Evolutionary conservation across 169 alveolate genomes (phyloP), one percentile per base, ranked within the genome.

Genomic region (Prorocentrum cordatum): DNA sequence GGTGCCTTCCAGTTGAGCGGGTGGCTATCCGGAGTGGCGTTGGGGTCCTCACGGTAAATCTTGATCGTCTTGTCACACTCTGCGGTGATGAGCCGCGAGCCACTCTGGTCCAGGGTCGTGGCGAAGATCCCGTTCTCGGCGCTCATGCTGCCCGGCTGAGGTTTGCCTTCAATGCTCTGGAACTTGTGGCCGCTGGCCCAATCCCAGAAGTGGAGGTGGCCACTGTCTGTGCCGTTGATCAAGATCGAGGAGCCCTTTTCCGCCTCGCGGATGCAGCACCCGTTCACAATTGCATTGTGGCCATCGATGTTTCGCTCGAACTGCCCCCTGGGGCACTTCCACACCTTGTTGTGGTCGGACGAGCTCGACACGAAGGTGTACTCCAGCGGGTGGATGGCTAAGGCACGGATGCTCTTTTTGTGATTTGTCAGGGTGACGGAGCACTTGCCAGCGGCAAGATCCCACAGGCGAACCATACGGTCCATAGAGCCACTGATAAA

Each of bases 61-160:
- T 10, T 26, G 68, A 98, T 97, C 14, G 99, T 97, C 93, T 98
- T 98, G 93, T 98, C 99, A 73, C 99, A 97, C 86, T 98, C 99
- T 18, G 98, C 99, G 27, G 99, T 97, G 45, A 98, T 94, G 71
- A 98, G 91, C 84, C 99, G 96, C 47, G 97, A 94, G 84, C 96
- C 98, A 85, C 98, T 95, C 92, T 94, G 94, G 93, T 98, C 99
- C 89, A 98, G 96, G 67, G 91, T 54, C 80, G 64, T 82, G 68
- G 45, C 77, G 27, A 82, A 82, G 54, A 82, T 82, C 2, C 80
- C 91, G 16, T 82, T 82, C 42, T 82, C 91, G 16, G 91, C 91
- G 26, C 91, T 42, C 54, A 42, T 42, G 75, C 88, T 77, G 32
- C 88, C 88, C 26, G 88, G 88, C 73, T 77, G 88, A 12, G 88